Base-by-base conservation (phyloP, 2,329 filamentous ascomycete genomes). In the Arthrobotrys conoides region DNA sequence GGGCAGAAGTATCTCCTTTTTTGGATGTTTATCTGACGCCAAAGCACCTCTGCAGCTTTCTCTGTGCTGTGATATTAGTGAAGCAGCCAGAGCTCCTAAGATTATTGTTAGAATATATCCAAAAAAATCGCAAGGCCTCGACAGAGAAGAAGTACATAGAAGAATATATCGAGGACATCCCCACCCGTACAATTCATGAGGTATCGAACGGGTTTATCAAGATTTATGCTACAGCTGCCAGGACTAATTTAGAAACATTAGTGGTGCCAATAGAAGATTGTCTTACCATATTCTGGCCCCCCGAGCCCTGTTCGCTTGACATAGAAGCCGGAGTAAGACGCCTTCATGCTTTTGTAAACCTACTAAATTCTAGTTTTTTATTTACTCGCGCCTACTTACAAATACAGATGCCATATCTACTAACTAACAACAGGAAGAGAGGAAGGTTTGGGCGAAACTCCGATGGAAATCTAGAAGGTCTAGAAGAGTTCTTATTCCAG, bases 31-130 rank as follows among this genome's bases (percentile, higher is more conserved):
- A 65, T 22, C 61, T 65, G 5, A 36, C 41, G 8, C 22, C 61
- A 12, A 22, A 22, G 44, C 61, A 65, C 9, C 41, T 65, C 16
- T 65, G 61, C 18, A 16, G 48, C n/a, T 49, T 65, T 9, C 46
- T 65, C 0, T 48, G 41, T 24, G 61, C 22, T 5, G 4, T 36
- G 3, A 22, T 65, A 3, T 49, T 33, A 5, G 2, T 36, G 16
- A 24, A 6, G 9, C 41, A 14, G 2, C 3, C 14, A 12, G 30
- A 48, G 6, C 41, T 65, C 20, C 5, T 22, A 16, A 41, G 27
- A 49, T 36, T 65, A 0, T 3, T 49, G 20, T 49, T 65, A 20
- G 41, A 49, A 16, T 65, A 65, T 36, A 49, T 65, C 27, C 61
- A 49, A 22, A 20, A 65, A 49, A 1, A 9, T n/a, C 61, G 41